Percentiles rank a stretch among this genome's conserved stretches.
Conservation (phyloP, 2,329 filamentous ascomycete genomes). For the Ophiognomonia clavigignenti-juglandacearum region DNA sequence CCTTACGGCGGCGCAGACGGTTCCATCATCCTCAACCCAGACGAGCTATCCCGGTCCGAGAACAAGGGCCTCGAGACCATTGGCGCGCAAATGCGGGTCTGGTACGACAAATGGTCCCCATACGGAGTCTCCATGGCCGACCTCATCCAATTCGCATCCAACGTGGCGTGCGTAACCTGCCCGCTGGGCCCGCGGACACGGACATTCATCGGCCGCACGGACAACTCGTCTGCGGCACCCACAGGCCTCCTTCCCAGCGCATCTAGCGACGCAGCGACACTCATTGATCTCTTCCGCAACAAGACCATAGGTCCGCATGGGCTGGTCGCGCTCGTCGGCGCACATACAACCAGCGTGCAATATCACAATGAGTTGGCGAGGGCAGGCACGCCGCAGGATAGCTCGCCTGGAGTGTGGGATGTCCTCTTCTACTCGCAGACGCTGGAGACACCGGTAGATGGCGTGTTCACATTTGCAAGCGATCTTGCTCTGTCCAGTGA, state of each 20-base stretch:
- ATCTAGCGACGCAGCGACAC: slow-evolving; percentile 35
- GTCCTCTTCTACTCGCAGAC: slow-evolving; percentile 44
- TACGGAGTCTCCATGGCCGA: slow-evolving; percentile 46
- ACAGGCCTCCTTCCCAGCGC: slow-evolving; percentile 38
- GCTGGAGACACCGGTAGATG: slow-evolving; percentile 25
- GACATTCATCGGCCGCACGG: slow-evolving; percentile 47
- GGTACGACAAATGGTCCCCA: slow-evolving; percentile 35
- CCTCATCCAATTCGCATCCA: slow-evolving; percentile 48
- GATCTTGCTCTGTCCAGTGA: slow-evolving; percentile 2
- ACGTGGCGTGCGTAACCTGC: slow-evolving; percentile 42
- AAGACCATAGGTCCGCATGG: slow-evolving; percentile 50
- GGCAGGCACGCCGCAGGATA: slow-evolving; percentile 43
- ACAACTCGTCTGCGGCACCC: slow-evolving; percentile 35
- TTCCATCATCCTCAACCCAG: background rate
- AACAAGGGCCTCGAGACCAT: background rate
- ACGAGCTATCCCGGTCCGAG: background rate
- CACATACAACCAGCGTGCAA: slow-evolving; percentile 48
- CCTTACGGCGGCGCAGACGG: background rate
- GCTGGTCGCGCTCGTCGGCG: slow-evolving; percentile 49
- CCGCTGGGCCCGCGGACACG: slow-evolving; percentile 41
- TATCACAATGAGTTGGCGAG: slow-evolving; percentile 35
- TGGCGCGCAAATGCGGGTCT: background rate
- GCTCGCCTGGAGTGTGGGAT: slow-evolving; percentile 49
- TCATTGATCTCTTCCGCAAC: slow-evolving; percentile 45
- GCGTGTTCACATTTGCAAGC: slow-evolving; percentile 27